Evolutionary conservation across 495 filamentous ascomycete species (phyloP).

Genomic region (Amniculicola lignicola): DNA sequence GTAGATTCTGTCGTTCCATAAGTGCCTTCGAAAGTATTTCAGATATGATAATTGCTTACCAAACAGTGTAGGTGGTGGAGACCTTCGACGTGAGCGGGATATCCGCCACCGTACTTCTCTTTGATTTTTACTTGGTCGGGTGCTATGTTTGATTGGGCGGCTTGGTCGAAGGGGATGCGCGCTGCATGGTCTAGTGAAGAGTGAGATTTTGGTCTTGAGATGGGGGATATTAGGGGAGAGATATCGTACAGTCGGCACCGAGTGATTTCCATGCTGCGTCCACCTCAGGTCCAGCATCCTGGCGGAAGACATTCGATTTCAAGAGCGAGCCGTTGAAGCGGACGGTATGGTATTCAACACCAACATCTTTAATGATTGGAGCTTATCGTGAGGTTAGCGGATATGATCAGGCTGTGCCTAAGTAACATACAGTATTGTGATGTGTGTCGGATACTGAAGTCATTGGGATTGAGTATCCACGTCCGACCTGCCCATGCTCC

Average conservation of each 20-base stretch:
- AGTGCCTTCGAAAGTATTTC: neutral
- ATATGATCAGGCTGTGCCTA: no score
- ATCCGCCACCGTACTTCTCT: slow-evolving; percentile 54
- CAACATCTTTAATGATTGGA: slow-evolving; percentile 40
- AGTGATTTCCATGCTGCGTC: slow-evolving; percentile 58
- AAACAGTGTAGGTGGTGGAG: slow-evolving; percentile 59
- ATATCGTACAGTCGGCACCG: slow-evolving; percentile 48
- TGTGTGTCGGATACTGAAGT: slow-evolving; percentile 24
- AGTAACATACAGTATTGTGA: slow-evolving; percentile 24
- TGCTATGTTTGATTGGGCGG: slow-evolving; percentile 41
- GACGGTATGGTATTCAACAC: slow-evolving; percentile 37
- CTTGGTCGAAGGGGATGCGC: slow-evolving; percentile 3
- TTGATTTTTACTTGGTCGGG: slow-evolving; percentile 52
- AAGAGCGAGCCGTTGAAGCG: slow-evolving; percentile 53
- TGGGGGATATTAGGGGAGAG: neutral
- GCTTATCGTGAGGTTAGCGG: no score
- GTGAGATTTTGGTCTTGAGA: neutral
- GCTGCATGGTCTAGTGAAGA: slow-evolving; percentile 3
- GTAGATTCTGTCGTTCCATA: slow-evolving; percentile 43
- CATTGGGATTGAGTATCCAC: slow-evolving; percentile 2
- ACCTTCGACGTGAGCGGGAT: slow-evolving; percentile 55
- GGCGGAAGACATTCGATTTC: slow-evolving; percentile 53
- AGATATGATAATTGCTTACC: slow-evolving; percentile 34
- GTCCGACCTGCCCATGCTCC: slow-evolving; percentile 5
- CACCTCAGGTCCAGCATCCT: slow-evolving; percentile 52